Base-by-base conservation (phyloP, 139 green algal species). In the Closterium sp. region DNA sequence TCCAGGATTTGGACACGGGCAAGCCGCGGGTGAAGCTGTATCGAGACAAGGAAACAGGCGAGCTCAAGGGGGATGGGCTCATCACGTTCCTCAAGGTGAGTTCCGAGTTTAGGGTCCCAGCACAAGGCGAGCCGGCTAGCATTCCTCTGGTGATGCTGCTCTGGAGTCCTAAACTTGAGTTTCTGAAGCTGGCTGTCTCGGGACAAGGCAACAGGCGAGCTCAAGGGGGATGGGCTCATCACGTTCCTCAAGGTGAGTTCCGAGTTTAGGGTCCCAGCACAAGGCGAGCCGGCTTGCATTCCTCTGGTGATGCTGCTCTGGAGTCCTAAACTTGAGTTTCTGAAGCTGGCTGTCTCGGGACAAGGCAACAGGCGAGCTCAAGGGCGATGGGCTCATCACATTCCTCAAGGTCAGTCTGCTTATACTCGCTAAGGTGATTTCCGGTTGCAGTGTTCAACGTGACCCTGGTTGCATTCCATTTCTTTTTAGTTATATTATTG, bases 151-250 rank as follows among this genome's bases (percentile, higher is more conserved):
- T 94, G 94, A 31, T 5, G 50, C 17, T 6, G 9, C 34, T n/a
- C n/a, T n/a, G n/a, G 34, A 42, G 34, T 70, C 50, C 89, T 28
- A 17, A 94, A 97, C 62, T 32, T 94, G 21, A 90, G 93, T 9
- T 89, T 38, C 3, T 38, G 32, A 38, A 38, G 32, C 32, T 38
- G 32, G 94, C 90, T 98, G 24, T 96, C 95, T 92, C 70, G 19
- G 85, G 96, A 98, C 90, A 97, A 96, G 91, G 95, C 90, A 1
- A 97, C 86, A 1, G 95, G 96, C 17, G 93, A 93, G 91, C 93
- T 95, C n/a, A 99, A 99, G 92, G 97, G 97, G 1, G 97, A 99
- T 88, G 97, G 95, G 1, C 95, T 99, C 85, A 96, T 99, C 10
- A 98, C 96, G 0, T 99, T 97, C 92, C 95, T 99, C 27, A 98